Percentiles rank a stretch among this genome's conserved stretches.
These are phyloP conservation scores for Candida quercuum DNA, from an alignment of 805 yeast genomes.

Conservation along the genomic window DNA sequence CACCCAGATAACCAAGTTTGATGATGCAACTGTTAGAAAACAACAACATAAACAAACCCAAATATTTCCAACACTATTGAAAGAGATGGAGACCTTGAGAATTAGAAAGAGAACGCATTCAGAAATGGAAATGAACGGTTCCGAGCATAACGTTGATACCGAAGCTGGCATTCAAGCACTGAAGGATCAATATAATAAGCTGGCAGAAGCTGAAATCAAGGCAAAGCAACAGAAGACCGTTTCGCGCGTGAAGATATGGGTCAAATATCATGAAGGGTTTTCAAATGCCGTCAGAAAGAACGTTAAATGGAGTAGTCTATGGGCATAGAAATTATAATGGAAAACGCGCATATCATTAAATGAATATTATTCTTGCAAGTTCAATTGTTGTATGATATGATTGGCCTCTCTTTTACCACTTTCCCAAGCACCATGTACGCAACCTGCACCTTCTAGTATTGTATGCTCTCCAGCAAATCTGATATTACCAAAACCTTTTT, in stretches of 20 bases:
- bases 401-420: slow-evolving; percentile 62
- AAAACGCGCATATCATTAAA: neutral
- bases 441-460: slow-evolving; percentile 80
- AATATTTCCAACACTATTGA: slow-evolving; percentile 17
- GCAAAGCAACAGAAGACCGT: slow-evolving; percentile 24
- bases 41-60: slow-evolving; percentile 19
- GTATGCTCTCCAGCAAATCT: slow-evolving; percentile 94
- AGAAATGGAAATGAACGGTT: slow-evolving; percentile 6
- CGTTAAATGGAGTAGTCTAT: slow-evolving; percentile 69
- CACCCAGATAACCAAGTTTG: slow-evolving; percentile 17
- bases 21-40: slow-evolving; percentile 10
- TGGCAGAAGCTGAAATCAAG: slow-evolving; percentile 21
- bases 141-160: slow-evolving; percentile 7
- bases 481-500: slow-evolving; percentile 51
- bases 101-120: slow-evolving; percentile 28
- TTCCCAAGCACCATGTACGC: slow-evolving; percentile 86
- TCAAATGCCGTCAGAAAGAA: slow-evolving; percentile 87
- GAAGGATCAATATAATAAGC: slow-evolving; percentile 36
- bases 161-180: slow-evolving; percentile 25
- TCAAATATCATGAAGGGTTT: slow-evolving; percentile 88
- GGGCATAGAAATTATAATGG: slow-evolving; percentile 27
- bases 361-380: too few relatives aligned
- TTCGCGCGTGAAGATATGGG: slow-evolving; percentile 53
- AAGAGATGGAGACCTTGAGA: slow-evolving; percentile 24
- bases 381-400: slow-evolving; percentile 24